Percentiles rank a stretch among this genome's conserved stretches.
phyloP scores from a whole-genome alignment of 2,329 filamentous ascomycete genomes.

The Botrytis cinerea region DNA sequence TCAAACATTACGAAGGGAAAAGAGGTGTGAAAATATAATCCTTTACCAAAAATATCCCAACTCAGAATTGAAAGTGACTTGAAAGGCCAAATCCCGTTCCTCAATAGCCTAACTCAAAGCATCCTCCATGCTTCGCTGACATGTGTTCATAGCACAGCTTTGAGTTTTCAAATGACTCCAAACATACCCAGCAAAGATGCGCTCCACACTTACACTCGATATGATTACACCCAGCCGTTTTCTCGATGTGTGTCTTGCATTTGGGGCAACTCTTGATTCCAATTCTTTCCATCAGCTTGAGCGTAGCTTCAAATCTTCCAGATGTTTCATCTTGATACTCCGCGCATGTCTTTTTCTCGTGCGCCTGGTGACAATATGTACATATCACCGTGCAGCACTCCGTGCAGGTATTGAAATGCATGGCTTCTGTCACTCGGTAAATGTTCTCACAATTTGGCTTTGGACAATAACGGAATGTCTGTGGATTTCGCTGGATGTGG shows the following conservation, averaged over 20 bases:
- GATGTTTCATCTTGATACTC: slow-evolving; percentile 28
- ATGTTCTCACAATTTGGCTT: slow-evolving; percentile 20
- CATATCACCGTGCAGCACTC: slow-evolving; percentile 24
- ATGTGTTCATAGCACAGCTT: slow-evolving; percentile 37
- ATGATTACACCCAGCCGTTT: slow-evolving; percentile 49
- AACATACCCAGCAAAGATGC: slow-evolving; percentile 53
- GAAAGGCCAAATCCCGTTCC: background rate
- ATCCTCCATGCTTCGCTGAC: slow-evolving; percentile 24
- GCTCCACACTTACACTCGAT: slow-evolving; percentile 47
- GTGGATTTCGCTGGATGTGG: slow-evolving; percentile 26
- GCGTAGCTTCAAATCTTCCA: slow-evolving; percentile 25
- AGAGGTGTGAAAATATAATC: background rate
- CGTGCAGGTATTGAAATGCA: slow-evolving; percentile 7
- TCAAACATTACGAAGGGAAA: background rate
- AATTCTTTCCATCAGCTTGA: slow-evolving; percentile 41
- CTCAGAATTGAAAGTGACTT: background rate
- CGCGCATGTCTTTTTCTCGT: slow-evolving; percentile 29
- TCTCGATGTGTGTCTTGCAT: slow-evolving; percentile 37
- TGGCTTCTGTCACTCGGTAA: background rate
- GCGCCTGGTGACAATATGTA: slow-evolving; percentile 28
- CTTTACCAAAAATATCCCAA: background rate
- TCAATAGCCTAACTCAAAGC: background rate
- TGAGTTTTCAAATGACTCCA: slow-evolving; percentile 41
- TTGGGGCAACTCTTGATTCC: slow-evolving; percentile 47
- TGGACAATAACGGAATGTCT: slow-evolving; percentile 19